These are phyloP conservation scores for Aspergillus fischeri DNA, from an alignment of 2,329 filamentous ascomycete species.

Conservation along the genomic window DNA sequence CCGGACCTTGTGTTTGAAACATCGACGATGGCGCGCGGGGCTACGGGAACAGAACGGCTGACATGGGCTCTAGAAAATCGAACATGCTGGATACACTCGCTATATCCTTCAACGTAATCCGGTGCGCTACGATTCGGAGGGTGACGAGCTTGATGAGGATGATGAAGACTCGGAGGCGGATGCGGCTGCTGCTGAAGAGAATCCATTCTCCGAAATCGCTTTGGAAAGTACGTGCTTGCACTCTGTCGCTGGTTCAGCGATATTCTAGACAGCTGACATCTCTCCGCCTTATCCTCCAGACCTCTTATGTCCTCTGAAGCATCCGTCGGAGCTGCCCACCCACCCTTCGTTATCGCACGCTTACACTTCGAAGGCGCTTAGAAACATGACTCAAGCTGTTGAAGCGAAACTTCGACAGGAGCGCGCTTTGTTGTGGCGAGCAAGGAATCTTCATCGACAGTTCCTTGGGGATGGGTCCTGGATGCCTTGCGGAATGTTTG, in stretches of 20 bases:
- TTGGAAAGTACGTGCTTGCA: slow-evolving; percentile 49
- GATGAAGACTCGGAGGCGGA: slow-evolving; percentile 57
- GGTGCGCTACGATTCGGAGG: slow-evolving; percentile 59
- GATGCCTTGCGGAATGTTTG: slow-evolving; percentile 53
- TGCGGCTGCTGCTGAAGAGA: slow-evolving; percentile 55
- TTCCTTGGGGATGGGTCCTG: slow-evolving; percentile 59
- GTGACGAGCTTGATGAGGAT: slow-evolving; percentile 56
- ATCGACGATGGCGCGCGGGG: not conserved
- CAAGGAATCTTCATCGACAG: slow-evolving; percentile 55
- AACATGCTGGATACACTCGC: slow-evolving; percentile 59
- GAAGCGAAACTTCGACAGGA: slow-evolving; percentile 57
- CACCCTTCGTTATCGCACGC: slow-evolving; percentile 57
- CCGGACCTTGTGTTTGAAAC: not conserved
- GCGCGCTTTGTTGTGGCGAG: slow-evolving; percentile 51
- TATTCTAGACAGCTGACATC: slow-evolving; percentile 4
- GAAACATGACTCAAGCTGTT: slow-evolving; percentile 54
- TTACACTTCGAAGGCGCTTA: slow-evolving; percentile 57
- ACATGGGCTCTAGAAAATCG: slow-evolving; percentile 47
- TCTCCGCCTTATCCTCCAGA: slow-evolving; percentile 33
- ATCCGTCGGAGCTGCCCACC: slow-evolving; percentile 55
- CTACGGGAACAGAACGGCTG: not conserved
- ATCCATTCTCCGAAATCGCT: slow-evolving; percentile 56
- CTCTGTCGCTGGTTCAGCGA: not conserved
- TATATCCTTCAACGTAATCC: slow-evolving; percentile 58
- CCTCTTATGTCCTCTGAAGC: slow-evolving; percentile 58